Conservation (phyloP, 768 basidiomycete species). For the Lentinula edodes region DNA sequence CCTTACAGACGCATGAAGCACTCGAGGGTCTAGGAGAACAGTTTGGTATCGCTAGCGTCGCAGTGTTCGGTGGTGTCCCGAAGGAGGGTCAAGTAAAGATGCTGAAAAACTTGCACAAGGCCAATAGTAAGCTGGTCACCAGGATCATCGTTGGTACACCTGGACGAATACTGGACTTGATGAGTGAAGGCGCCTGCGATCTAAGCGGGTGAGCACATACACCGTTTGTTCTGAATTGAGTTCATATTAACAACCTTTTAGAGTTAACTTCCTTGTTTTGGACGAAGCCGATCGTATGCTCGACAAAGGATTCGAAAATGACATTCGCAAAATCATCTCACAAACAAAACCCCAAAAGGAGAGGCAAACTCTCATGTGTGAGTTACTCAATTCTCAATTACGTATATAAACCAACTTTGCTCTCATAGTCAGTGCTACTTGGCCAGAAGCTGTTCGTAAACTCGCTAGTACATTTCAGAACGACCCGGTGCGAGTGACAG, state of each 20-base stretch:
- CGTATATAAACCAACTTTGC: not conserved
- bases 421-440: slow-evolving; percentile 86
- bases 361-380: slow-evolving; percentile 94
- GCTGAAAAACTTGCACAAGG: slow-evolving; percentile 49
- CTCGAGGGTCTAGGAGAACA: slow-evolving; percentile 68
- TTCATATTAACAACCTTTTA: slow-evolving; percentile 20
- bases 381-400: slow-evolving; percentile 23
- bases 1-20: slow-evolving; percentile 89
- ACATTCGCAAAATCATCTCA: slow-evolving; percentile 86
- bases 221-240: not conserved
- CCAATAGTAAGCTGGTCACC: slow-evolving; percentile 38
- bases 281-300: slow-evolving; percentile 99
- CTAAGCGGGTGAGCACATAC: slow-evolving; percentile 55
- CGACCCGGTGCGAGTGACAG: slow-evolving; percentile 83
- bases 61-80: slow-evolving; percentile 92
- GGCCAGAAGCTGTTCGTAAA: slow-evolving; percentile 91
- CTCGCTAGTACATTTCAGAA: slow-evolving; percentile 85
- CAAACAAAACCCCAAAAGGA: slow-evolving; percentile 59
- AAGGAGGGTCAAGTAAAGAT: slow-evolving; percentile 77
- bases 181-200: slow-evolving; percentile 81
- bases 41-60: slow-evolving; percentile 75
- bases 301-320: slow-evolving; percentile 98
- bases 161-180: slow-evolving; percentile 88
- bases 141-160: slow-evolving; percentile 94
- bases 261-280: slow-evolving; percentile 86